Conservation (phyloP, 208 protist genomes). For the Leishmania gerbilli region DNA sequence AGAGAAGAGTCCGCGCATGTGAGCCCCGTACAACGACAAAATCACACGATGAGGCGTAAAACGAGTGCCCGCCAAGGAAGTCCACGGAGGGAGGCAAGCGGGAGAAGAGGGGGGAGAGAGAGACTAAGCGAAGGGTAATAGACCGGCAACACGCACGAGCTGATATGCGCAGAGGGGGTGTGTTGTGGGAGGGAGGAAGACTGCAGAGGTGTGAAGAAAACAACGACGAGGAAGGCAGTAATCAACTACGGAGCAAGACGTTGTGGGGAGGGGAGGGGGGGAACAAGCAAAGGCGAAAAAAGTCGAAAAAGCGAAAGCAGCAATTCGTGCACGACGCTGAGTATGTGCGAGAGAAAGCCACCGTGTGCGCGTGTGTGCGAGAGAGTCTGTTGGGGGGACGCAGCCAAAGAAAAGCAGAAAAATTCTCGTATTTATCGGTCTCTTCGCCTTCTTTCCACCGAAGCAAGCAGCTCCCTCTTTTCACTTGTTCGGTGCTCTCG, state of each 20-base stretch:
- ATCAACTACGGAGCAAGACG: background rate
- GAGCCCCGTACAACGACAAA: background rate
- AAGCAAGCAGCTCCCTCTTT: too few species aligned
- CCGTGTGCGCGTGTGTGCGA: background rate
- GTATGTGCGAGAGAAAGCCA: background rate
- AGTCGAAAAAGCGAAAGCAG: background rate
- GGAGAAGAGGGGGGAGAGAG: background rate
- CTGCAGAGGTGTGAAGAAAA: background rate
- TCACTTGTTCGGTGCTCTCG: too few species aligned
- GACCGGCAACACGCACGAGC: too few species aligned
- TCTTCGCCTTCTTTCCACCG: too few species aligned
- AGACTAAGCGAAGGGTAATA: background rate
- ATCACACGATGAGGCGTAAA: background rate
- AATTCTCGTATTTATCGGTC: background rate
- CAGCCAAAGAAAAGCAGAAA: background rate
- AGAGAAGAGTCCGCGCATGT: background rate
- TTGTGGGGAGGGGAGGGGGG: too few species aligned
- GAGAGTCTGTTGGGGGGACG: too few species aligned
- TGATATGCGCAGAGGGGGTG: background rate
- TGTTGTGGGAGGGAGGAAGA: background rate
- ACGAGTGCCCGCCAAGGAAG: background rate
- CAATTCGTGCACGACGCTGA: background rate
- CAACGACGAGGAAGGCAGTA: background rate
- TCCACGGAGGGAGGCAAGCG: background rate
- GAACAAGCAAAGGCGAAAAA: background rate